Evolutionary conservation across 73 alveolate genomes (phyloP).

Genomic region (Paramecium tetraurelia): DNA sequence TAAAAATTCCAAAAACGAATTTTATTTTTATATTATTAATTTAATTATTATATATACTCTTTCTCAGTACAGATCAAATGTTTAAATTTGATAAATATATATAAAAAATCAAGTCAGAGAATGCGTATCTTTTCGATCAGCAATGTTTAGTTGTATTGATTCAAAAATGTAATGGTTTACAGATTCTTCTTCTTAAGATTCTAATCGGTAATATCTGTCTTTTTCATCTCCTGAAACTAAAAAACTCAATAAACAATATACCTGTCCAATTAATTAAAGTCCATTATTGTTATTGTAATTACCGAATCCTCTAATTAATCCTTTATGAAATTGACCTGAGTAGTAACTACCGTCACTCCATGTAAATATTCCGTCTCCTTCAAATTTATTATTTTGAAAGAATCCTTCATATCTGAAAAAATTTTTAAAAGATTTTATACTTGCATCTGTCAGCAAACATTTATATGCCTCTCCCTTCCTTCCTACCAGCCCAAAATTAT

Average conservation of each 20-base stretch:
- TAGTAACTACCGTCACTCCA: slow-evolving; percentile 10
- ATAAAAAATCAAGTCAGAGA: slow-evolving; percentile 11
- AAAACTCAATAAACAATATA: background rate
- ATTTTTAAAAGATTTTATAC: background rate
- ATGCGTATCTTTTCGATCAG: background rate
- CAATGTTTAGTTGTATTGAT: background rate
- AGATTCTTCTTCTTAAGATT: background rate
- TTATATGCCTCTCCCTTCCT: background rate
- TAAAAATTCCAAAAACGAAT: slow-evolving; percentile 12
- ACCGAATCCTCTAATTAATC: background rate
- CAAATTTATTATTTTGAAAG: slow-evolving; percentile 1
- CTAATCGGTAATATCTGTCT: background rate
- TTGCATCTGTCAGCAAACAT: background rate
- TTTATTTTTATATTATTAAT: background rate
- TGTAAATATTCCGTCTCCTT: background rate
- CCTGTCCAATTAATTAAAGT: background rate
- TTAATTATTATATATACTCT: background rate
- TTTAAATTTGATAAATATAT: background rate
- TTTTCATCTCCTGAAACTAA: background rate
- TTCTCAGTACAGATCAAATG: background rate
- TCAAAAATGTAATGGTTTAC: background rate
- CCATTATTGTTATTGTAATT: background rate
- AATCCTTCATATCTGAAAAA: slow-evolving; percentile 20
- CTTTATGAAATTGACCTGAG: background rate
- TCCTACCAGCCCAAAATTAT: background rate